A percentile compares a stretch with the other conserved stretches of the same genome.
Evolutionary conservation across 768 basidiomycete species (phyloP).

Genomic region (Xanthoconium purpureum): DNA sequence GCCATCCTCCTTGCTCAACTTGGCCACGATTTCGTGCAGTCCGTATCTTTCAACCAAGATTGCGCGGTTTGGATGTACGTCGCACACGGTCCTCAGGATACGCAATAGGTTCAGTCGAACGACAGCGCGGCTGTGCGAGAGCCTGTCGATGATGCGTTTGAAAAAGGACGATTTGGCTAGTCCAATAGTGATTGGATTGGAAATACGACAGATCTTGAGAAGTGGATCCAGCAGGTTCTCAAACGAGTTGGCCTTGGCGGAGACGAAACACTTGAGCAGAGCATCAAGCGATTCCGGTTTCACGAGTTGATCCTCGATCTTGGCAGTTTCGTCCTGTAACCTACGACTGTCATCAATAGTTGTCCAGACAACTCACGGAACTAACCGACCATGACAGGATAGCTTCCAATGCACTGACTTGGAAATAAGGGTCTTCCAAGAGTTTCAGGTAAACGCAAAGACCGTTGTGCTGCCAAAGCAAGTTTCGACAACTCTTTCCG

Average conservation of each 20-base stretch:
- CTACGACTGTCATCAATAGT: conserved; percentile 37
- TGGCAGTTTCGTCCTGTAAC: conserved; percentile 92
- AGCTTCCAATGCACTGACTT: conserved; percentile 88
- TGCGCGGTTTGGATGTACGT: conserved; percentile 82
- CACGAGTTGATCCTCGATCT: conserved; percentile 86
- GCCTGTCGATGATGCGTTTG: conserved; percentile 79
- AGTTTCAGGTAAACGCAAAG: conserved; percentile 74
- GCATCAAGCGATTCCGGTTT: conserved; percentile 63
- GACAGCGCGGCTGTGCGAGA: conserved; percentile 73
- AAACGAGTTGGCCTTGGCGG: conserved; percentile 84
- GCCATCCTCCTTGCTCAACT: conserved; percentile 78
- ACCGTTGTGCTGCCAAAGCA: conserved; percentile 95
- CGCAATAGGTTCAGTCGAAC: conserved; percentile 88
- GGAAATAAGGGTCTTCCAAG: conserved; percentile 84
- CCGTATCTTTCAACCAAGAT: conserved; percentile 82
- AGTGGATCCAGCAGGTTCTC: conserved; percentile 91
- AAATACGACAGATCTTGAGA: conserved; percentile 86
- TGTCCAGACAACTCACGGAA: neutral
- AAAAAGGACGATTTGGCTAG: conserved; percentile 84
- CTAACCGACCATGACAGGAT: conserved; percentile 76
- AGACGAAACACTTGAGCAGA: conserved; percentile 75
- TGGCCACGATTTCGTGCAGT: conserved; percentile 74
- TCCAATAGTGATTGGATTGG: conserved; percentile 66
- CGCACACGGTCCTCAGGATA: conserved; percentile 81
- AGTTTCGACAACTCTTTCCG: conserved; percentile 84